phyloP scores from a whole-genome alignment of 495 filamentous ascomycete species.

The Penicillium arizonense region DNA sequence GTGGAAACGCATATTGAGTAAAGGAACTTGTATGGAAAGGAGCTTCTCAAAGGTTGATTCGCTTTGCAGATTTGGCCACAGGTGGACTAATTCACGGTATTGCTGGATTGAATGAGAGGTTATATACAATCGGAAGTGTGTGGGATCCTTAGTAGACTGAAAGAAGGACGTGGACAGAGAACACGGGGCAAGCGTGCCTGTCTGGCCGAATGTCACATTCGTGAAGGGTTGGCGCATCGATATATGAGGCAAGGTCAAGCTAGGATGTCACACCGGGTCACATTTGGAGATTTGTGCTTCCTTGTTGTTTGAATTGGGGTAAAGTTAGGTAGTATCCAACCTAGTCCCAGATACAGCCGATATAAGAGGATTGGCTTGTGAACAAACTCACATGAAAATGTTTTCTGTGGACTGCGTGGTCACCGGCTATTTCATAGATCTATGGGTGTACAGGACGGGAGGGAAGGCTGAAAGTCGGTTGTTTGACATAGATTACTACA shows the following conservation, averaged over 20 bases:
- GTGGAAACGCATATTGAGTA: conserved; percentile 13
- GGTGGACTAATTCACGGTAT: not conserved
- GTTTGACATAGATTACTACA: conserved; percentile 28
- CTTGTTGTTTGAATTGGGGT: not conserved
- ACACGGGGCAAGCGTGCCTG: not conserved
- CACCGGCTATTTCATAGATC: too few species aligned
- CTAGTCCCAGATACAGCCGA: not conserved
- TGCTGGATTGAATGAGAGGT: not conserved
- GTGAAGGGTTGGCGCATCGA: not conserved
- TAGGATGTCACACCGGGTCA: not conserved
- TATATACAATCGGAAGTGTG: not conserved
- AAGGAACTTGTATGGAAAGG: not conserved
- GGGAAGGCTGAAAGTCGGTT: conserved; percentile 7
- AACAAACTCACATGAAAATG: too few species aligned
- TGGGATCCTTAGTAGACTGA: not conserved
- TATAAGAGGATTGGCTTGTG: too few species aligned
- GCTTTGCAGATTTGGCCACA: not conserved
- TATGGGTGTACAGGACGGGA: not conserved
- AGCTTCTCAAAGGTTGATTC: not conserved
- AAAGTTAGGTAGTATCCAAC: not conserved
- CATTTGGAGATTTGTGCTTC: not conserved
- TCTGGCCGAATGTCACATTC: not conserved
- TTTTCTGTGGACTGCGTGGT: too few species aligned
- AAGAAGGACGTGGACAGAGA: not conserved
- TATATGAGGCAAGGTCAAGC: not conserved